Evolutionary conservation across 2,329 filamentous ascomycete species (phyloP).

Genomic region (Leptosphaerulina australis): DNA sequence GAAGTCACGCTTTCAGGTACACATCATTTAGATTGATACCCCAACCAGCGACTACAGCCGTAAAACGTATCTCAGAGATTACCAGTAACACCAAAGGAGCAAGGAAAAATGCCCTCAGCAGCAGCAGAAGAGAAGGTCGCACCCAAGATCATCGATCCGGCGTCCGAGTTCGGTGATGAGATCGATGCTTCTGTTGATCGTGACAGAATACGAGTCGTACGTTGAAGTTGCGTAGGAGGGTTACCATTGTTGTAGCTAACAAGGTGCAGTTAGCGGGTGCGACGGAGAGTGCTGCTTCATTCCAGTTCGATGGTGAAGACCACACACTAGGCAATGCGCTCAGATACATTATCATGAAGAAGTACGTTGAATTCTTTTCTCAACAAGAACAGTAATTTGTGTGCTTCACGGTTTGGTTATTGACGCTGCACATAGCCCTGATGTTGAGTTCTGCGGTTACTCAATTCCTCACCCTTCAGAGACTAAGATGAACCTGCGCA

Average conservation of each 20-base stretch:
- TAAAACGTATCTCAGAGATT: no score
- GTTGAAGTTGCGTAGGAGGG: constrained; percentile 13
- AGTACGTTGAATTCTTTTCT: no score
- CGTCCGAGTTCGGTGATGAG: constrained; percentile 34
- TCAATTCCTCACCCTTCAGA: constrained; percentile 97
- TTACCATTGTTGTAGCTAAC: neutral
- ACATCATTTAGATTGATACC: no score
- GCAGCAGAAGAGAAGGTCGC: constrained; percentile 28
- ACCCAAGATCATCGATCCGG: constrained; percentile 31
- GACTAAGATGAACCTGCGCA: constrained; percentile 93
- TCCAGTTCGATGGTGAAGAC: constrained; percentile 91
- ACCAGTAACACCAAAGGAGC: constrained; percentile 13
- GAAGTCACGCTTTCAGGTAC: constrained; percentile 24
- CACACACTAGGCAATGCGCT: constrained; percentile 95
- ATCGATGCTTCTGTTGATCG: constrained; percentile 47
- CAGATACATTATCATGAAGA: constrained; percentile 97
- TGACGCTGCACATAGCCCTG: no score
- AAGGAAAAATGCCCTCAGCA: constrained; percentile 28
- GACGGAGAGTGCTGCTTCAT: constrained; percentile 85
- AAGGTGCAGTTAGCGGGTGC: constrained; percentile 77
- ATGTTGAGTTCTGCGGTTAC: constrained; percentile 98
- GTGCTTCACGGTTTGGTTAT: no score
- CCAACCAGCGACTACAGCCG: no score
- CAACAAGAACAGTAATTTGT: no score
- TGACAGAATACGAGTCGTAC: constrained; percentile 55